Evolutionary conservation across 352 stramenopile species (phyloP).

Genomic region (Phytophthora crassamura): DNA sequence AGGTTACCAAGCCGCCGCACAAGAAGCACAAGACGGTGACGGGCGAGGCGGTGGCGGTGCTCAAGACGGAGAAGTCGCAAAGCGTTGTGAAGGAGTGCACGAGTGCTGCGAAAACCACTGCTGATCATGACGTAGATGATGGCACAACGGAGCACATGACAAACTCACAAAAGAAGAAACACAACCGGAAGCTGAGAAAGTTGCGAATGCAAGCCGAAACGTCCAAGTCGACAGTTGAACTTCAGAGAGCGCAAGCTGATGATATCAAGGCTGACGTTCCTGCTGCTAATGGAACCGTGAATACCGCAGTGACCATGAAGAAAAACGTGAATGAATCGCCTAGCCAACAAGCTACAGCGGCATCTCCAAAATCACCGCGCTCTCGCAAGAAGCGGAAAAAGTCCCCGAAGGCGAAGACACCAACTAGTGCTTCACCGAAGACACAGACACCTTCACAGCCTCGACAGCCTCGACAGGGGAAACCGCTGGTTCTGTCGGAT

Average conservation of each 20-base stretch:
- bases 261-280: not conserved
- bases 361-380: constrained; percentile 9
- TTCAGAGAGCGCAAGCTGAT: not conserved
- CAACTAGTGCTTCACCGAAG: constrained; percentile 13
- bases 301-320: not conserved
- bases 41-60: not conserved
- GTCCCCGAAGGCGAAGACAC: constrained; percentile 2
- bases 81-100: not conserved
- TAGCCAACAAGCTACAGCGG: not conserved
- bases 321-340: not conserved
- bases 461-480: constrained; percentile 13
- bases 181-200: constrained; percentile 5
- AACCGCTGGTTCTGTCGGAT: constrained; percentile 12
- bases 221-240: not conserved
- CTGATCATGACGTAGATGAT: not conserved
- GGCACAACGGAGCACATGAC: not conserved
- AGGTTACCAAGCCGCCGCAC: constrained; percentile 1
- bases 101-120: not conserved
- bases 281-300: not conserved
- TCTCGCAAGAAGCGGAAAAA: constrained; percentile 23
- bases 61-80: constrained; percentile 15
- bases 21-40: constrained; percentile 30
- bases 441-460: not conserved
- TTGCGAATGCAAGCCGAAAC: not conserved
- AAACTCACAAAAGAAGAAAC: constrained; percentile 12